Evolutionary conservation across 257 asterid genomes (phyloP).

Genomic region (Nicotiana knightiana): DNA sequence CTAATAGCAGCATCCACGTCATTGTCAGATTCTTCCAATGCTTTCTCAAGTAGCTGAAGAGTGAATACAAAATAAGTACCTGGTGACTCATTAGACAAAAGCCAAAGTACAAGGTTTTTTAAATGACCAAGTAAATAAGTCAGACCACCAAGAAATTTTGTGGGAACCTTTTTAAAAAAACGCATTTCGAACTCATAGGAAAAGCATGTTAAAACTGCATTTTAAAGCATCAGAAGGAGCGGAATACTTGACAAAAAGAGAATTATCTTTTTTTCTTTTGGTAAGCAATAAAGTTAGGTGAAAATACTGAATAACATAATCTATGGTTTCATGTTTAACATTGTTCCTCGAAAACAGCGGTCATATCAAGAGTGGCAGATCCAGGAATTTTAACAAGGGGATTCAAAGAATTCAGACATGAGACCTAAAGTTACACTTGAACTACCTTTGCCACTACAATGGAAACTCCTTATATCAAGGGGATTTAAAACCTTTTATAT

Average conservation of each 20-base stretch:
- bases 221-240: neutral
- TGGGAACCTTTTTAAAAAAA: neutral
- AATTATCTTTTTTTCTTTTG: neutral
- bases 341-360: neutral
- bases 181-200: neutral
- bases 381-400: no score
- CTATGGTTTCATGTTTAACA: no score
- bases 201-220: neutral
- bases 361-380: neutral
- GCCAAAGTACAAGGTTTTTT: neutral
- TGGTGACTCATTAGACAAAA: neutral
- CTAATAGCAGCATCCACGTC: slow-evolving; percentile 51
- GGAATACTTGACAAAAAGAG: neutral
- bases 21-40: slow-evolving; percentile 43
- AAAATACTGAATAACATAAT: neutral
- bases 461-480: no score
- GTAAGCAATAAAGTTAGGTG: neutral
- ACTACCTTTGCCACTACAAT: no score
- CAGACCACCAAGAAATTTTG: neutral
- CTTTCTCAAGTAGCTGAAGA: slow-evolving; percentile 59
- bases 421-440: no score
- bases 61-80: slow-evolving; percentile 4
- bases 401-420: no score
- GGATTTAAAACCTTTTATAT: no score
- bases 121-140: neutral